These are phyloP conservation scores for Pogostemon cablin DNA, from an alignment of 257 asterid genomes.

Conservation along the genomic window DNA sequence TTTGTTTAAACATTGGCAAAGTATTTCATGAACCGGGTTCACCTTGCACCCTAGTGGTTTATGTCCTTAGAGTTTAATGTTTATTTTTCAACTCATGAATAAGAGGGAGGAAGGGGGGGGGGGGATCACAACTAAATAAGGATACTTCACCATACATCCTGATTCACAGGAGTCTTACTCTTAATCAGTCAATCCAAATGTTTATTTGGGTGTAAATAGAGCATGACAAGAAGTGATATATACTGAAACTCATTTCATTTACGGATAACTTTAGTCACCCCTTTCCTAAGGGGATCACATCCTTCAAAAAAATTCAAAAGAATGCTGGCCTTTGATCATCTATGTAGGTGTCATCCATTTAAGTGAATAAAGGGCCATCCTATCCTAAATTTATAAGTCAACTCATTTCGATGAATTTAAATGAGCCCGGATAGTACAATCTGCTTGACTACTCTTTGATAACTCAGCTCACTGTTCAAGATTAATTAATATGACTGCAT, in stretches of 20 bases:
- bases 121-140: no score
- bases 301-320: no score
- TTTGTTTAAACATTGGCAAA: no score
- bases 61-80: no score
- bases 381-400: neutral
- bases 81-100: no score
- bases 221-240: no score
- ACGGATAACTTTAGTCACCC: neutral
- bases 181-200: neutral
- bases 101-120: no score
- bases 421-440: neutral
- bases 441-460: neutral
- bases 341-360: neutral
- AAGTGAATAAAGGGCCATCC: neutral
- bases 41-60: no score
- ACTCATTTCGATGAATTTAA: neutral
- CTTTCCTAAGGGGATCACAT: neutral
- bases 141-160: no score
- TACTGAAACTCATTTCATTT: neutral
- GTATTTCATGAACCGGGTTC: no score
- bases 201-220: neutral
- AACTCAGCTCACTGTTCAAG: neutral
- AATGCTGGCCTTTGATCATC: no score
- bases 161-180: neutral
- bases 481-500: slow-evolving; percentile 12